Percentiles rank a stretch among this genome's conserved stretches.
These are phyloP conservation scores for Dissophora globulifera DNA, from an alignment of 192 early-diverging fungal species.

Conservation along the genomic window DNA sequence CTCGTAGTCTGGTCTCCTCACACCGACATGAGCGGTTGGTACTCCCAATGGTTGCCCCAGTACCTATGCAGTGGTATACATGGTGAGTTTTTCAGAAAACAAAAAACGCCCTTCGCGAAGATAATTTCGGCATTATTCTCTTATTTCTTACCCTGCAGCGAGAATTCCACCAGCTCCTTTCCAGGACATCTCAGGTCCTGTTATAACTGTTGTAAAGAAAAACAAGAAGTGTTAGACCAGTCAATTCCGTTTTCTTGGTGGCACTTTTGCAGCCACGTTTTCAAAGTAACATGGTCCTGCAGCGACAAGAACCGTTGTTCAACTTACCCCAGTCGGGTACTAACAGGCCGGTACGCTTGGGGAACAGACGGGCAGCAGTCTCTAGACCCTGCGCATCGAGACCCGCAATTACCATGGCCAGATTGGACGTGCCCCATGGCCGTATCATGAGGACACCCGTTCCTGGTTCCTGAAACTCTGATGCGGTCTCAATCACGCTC, in stretches of 20 bases:
- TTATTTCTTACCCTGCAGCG: constrained; percentile 57
- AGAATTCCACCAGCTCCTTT: constrained; percentile 63
- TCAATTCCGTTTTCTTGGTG: no score
- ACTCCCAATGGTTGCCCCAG: constrained; percentile 51
- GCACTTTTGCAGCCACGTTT: no score
- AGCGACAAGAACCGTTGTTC: no score
- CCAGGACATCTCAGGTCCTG: constrained; percentile 56
- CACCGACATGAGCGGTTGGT: constrained; percentile 30
- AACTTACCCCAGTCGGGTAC: constrained; percentile 64
- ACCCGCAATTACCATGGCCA: constrained; percentile 59
- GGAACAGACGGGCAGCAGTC: constrained; percentile 55
- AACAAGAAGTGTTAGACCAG: no score
- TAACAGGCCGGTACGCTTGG: constrained; percentile 59
- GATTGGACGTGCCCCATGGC: constrained; percentile 37
- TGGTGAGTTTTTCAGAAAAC: background rate
- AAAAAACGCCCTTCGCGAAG: background rate
- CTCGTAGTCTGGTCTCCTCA: no score
- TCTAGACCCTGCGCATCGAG: constrained; percentile 54
- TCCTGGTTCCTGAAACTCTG: constrained; percentile 20
- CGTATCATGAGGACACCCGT: constrained; percentile 58
- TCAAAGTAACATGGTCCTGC: no score
- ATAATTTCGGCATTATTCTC: background rate
- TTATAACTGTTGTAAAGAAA: constrained; percentile 58
- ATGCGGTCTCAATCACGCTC: background rate
- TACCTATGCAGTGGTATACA: constrained; percentile 20